phyloP scores from a whole-genome alignment of 1,284 basidiomycete species.

The Rhodotorula mucilaginosa region DNA sequence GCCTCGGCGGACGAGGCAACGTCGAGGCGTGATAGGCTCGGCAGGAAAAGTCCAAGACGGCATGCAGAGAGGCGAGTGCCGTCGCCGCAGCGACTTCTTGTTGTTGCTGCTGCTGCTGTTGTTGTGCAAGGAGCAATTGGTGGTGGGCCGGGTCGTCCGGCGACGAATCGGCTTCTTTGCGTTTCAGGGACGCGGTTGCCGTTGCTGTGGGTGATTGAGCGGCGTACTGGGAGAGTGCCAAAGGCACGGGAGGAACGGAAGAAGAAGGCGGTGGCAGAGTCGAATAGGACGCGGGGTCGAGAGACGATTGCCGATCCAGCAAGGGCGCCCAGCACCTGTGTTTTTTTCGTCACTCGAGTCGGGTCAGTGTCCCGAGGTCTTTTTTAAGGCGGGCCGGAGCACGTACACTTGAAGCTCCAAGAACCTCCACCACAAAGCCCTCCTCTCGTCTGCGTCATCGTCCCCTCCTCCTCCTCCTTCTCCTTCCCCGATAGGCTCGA shows the following conservation, averaged over 20 bases:
- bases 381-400: no score
- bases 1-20: neutral
- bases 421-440: slow-evolving; percentile 3
- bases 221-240: no score
- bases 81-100: no score
- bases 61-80: no score
- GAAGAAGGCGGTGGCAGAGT: neutral
- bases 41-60: no score
- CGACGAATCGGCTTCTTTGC: neutral
- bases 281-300: neutral
- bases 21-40: no score
- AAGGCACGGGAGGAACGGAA: no score
- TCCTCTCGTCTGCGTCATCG: neutral
- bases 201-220: no score
- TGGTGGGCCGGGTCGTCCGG: neutral
- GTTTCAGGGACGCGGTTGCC: neutral
- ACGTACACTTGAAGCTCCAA: slow-evolving; percentile 12
- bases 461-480: no score
- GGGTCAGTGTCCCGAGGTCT: no score
- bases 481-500: neutral
- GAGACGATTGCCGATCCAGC: neutral
- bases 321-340: slow-evolving; percentile 8
- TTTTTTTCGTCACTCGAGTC: neutral
- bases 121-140: neutral
- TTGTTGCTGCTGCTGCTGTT: no score